Percentiles rank a stretch among this genome's conserved stretches.
Conservation (phyloP, 2,329 filamentous ascomycete genomes). For the Orbilia brochopaga region DNA sequence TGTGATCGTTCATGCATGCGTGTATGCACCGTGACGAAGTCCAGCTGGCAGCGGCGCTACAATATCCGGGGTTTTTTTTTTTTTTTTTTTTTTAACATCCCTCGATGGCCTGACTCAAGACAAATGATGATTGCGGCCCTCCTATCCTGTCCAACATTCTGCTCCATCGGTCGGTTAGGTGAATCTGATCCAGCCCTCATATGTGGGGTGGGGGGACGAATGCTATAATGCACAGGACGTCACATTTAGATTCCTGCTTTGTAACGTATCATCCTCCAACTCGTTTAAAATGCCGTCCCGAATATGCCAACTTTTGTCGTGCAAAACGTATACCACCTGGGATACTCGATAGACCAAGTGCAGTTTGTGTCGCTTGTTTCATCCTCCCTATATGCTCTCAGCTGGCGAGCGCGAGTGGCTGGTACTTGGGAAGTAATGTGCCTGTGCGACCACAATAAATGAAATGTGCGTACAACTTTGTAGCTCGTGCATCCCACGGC, state of each 20-base stretch:
- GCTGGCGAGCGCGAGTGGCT: neutral
- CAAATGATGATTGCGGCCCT: neutral
- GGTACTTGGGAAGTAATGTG: neutral
- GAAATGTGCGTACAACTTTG: neutral
- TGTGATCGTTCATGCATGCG: slow-evolving; percentile 12
- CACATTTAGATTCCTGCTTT: neutral
- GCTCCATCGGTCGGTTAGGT: too few relatives aligned
- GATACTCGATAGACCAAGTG: neutral
- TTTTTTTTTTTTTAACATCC: neutral
- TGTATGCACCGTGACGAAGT: neutral
- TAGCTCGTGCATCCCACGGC: slow-evolving; percentile 16
- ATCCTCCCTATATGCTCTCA: neutral
- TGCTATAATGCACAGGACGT: neutral
- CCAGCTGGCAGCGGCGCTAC: slow-evolving; percentile 8
- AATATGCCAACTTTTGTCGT: neutral
- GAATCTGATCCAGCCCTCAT: neutral
- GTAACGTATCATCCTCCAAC: neutral
- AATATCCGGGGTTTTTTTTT: slow-evolving; percentile 15
- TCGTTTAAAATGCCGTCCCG: neutral
- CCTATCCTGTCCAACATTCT: too few relatives aligned
- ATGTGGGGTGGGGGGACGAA: neutral
- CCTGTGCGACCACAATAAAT: neutral
- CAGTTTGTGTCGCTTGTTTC: neutral
- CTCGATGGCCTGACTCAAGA: neutral
- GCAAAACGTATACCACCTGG: neutral